A percentile compares a stretch with the other conserved stretches of the same genome.
Evolutionary conservation across 2,329 filamentous ascomycete genomes (phyloP).

Genomic region (Dichotomopilus funicola): DNA sequence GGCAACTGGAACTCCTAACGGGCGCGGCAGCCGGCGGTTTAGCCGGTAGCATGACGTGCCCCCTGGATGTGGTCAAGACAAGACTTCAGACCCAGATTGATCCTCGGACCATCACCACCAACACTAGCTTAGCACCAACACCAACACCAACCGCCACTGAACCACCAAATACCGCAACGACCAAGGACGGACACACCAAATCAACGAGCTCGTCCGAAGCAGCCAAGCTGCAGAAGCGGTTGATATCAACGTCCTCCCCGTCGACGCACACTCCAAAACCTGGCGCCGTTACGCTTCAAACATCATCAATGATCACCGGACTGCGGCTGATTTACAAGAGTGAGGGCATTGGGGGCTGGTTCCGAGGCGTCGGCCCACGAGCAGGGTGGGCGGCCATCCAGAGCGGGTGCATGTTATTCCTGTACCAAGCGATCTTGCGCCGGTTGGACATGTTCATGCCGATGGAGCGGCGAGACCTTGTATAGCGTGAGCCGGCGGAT

Average conservation of each 20-base stretch:
- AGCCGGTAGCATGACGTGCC: constrained; percentile 90
- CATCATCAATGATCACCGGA: constrained; percentile 80
- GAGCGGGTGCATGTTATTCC: constrained; percentile 90
- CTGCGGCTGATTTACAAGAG: constrained; percentile 81
- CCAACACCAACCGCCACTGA: not conserved
- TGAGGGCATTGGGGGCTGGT: constrained; percentile 85
- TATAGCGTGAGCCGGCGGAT: not conserved
- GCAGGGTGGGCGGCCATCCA: constrained; percentile 97
- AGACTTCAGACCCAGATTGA: constrained; percentile 86
- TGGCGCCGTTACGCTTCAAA: constrained; percentile 74
- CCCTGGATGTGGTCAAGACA: constrained; percentile 95
- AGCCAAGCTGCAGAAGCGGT: constrained; percentile 51
- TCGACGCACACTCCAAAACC: constrained; percentile 75
- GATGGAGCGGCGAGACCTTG: constrained; percentile 24
- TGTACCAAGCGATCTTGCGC: constrained; percentile 83
- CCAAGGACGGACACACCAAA: constrained; percentile 22
- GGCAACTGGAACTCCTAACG: constrained; percentile 79
- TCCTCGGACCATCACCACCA: constrained; percentile 7
- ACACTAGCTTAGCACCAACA: too few species aligned
- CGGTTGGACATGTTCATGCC: constrained; percentile 56
- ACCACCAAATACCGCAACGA: not conserved
- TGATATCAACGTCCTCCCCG: constrained; percentile 84
- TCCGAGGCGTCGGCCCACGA: constrained; percentile 86
- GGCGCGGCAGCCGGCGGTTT: constrained; percentile 85
- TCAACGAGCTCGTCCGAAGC: constrained; percentile 25